Evolutionary conservation across 257 asterid species (phyloP).

Genomic region (Solanum microdontum): DNA sequence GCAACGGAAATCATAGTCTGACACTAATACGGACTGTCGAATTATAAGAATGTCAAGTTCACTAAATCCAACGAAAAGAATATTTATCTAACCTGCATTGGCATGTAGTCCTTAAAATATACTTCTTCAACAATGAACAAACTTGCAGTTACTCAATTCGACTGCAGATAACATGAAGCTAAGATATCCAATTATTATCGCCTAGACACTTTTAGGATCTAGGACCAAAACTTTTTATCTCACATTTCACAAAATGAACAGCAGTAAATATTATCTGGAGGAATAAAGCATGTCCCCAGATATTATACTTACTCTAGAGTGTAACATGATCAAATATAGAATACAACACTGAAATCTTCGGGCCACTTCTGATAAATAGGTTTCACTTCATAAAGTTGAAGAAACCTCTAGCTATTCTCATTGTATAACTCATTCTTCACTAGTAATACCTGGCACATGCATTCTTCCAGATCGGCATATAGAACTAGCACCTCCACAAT

Average conservation of each 20-base stretch:
- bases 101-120: neutral
- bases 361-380: neutral
- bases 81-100: neutral
- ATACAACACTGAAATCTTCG: neutral
- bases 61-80: neutral
- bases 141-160: neutral
- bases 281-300: neutral
- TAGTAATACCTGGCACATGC: neutral
- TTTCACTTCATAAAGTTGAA: neutral
- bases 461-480: neutral
- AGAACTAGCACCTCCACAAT: neutral
- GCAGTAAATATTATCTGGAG: neutral
- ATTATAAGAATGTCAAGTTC: neutral
- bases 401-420: neutral
- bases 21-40: neutral
- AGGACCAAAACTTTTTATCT: neutral
- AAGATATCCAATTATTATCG: neutral
- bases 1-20: neutral
- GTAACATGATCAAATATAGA: neutral
- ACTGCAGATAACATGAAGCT: neutral
- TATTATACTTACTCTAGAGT: neutral
- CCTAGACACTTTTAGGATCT: neutral
- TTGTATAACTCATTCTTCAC: neutral
- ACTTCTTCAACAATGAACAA: neutral
- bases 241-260: neutral